Evolutionary conservation across 768 basidiomycete genomes (phyloP).

Genomic region (Russula virescens): DNA sequence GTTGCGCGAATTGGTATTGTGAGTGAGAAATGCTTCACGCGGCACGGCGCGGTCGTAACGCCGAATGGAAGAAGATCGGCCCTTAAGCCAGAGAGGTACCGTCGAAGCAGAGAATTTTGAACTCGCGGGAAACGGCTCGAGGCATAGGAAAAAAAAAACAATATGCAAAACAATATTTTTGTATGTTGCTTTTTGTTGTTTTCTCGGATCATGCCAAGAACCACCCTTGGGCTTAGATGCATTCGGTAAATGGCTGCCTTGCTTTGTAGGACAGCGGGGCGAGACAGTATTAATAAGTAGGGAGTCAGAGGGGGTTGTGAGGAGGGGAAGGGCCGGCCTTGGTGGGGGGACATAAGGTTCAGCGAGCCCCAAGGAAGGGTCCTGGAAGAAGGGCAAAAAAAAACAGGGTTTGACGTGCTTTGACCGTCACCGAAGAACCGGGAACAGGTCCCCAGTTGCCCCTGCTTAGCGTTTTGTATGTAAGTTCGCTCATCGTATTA

Average conservation of each 20-base stretch:
- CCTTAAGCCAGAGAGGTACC: not conserved
- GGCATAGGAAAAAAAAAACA: not conserved
- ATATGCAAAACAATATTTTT: too few species aligned
- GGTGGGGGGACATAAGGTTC: slow-evolving; percentile 6
- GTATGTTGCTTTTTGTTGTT: not conserved
- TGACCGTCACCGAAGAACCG: slow-evolving; percentile 16
- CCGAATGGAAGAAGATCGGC: slow-evolving; percentile 15
- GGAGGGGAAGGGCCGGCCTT: too few species aligned
- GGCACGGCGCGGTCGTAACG: slow-evolving; percentile 3
- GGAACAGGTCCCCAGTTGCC: slow-evolving; percentile 5
- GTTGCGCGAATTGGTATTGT: too few species aligned
- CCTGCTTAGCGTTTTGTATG: not conserved
- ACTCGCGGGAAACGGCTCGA: too few species aligned
- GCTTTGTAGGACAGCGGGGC: not conserved
- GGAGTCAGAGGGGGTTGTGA: not conserved
- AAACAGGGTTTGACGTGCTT: slow-evolving; percentile 14
- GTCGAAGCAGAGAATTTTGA: not conserved
- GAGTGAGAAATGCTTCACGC: not conserved
- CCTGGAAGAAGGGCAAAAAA: not conserved
- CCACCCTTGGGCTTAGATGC: not conserved
- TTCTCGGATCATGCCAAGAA: slow-evolving; percentile 10
- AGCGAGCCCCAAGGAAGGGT: not conserved
- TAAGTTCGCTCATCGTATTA: not conserved
- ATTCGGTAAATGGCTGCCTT: slow-evolving; percentile 3
- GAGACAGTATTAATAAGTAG: not conserved